Base-by-base conservation (phyloP, 106 monocot species). In the Ottelia alismoides region DNA sequence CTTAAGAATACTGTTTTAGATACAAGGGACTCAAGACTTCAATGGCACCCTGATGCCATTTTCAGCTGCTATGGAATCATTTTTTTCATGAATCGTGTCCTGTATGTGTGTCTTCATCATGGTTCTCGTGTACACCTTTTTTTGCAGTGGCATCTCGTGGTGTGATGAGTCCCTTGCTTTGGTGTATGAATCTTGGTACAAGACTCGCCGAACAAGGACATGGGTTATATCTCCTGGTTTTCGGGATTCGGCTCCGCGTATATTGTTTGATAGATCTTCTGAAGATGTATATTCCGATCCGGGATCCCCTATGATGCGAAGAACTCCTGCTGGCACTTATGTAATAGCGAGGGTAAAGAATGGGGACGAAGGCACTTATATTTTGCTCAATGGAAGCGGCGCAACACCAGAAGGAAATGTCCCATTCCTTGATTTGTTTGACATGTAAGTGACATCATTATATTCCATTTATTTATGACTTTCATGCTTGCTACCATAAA, bases 211-310 rank as follows among this genome's bases (percentile, higher is more conserved):
- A 52, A 80, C 75, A 21, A 90, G 72, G 70, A 99, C 98, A 55
- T 99, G 98, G 98, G 75, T 90, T 26, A 65, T 99, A 19, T 66
- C 89, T 61, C 98, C 98, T 32, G 85, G 79, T 24, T 51, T 45
- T 1, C 80, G 82, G 61, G 82, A 80, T 58, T 62, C 80, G 31
- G 63, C 30, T 31, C 85, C 98, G 35, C 76, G 76, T n/a, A 80
- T 99, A 62, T 64, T 99, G 40, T 99, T 99, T 68, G 98, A 90
- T 71, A 71, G 98, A 66, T 90, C 98, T 31, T 99, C 86, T 50
- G 98, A 99, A 75, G 98, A 99, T 67, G 98, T 68, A 2, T 99
- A 99, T 48, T 99, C 98, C 49, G 90, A 99, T 69, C 98, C 98
- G 48, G 98, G 98, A 3, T 90, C 89, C 31, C 85, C 98, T 56